Conservation (phyloP, 345 rosid species). For the Brassica napus region Da-Ae NC_063449.1:25014001-25014500, state of each 20-base stretch:
- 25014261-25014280: constrained; percentile 84
- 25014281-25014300: constrained; percentile 98
- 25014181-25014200: constrained; percentile 98
- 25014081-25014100: background rate
- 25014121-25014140: background rate
- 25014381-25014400: background rate
- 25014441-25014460: no score
- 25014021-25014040: constrained; percentile 85
- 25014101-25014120: background rate
- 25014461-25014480: no score
- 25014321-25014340: background rate
- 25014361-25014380: background rate
- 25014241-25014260: constrained; percentile 83
- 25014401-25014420: background rate
- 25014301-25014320: constrained; percentile 74
- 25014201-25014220: constrained; percentile 82
- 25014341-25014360: background rate
- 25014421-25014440: background rate
- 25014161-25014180: constrained; percentile 63
- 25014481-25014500: no score
- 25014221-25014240: constrained; percentile 93
- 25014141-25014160: background rate
- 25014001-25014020: constrained; percentile 86
- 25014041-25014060: constrained; percentile 77
- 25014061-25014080: constrained; percentile 83